Base-by-base conservation (phyloP, 352 stramenopile species). In the Phytopythium mirpurense region DNA sequence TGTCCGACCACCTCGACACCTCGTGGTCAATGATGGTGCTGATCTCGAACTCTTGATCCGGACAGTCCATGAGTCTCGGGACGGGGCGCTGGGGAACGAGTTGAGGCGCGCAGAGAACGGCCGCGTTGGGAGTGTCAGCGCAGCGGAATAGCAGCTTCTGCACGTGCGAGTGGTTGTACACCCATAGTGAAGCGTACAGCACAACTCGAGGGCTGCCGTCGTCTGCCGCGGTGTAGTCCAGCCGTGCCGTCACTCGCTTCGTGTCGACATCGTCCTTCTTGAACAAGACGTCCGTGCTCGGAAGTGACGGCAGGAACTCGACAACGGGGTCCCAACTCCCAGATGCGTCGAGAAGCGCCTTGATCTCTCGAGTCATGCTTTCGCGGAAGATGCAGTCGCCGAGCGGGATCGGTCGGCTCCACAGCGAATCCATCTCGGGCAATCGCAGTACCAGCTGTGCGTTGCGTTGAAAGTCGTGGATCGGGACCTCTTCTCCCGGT, bases 141-240 rank as follows among this genome's bases (percentile, higher is more conserved):
- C 72, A 88, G 11, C 86, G 82, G 27, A 93, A 84, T 18, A 93
- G 55, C 27, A 96, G 54, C 31, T 70, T 88, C 26, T 87, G 72
- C 10, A 96, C 71, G 26, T 96, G 86, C 21, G 80, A 93, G 54
- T 96, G 83, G 50, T 96, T 96, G 60, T 94, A 96, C n/a, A 96
- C 76, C 86, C 86, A 96, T 14, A 94, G 56, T 3, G 78, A 89
- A n/a, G 76, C 77, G 49, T 78, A 96, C 4, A 96, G 51, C 18
- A 93, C 86, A 37, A 93, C 81, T 18, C 86, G 82, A 18, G 86
- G 86, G 32, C 78, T 92, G 15, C 83, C 83, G 59, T 94, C 78
- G 54, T 93, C 82, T 27, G 86, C 69, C 12, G 82, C 72, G 11
- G 86, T 92, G 64, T 88, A 94, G 40, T 96, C 86, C 15, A 96